Evolutionary conservation across 1,284 basidiomycete species (phyloP), one percentile per base, ranked within the genome.

Genomic region (Austropuccinia psidii): DNA sequence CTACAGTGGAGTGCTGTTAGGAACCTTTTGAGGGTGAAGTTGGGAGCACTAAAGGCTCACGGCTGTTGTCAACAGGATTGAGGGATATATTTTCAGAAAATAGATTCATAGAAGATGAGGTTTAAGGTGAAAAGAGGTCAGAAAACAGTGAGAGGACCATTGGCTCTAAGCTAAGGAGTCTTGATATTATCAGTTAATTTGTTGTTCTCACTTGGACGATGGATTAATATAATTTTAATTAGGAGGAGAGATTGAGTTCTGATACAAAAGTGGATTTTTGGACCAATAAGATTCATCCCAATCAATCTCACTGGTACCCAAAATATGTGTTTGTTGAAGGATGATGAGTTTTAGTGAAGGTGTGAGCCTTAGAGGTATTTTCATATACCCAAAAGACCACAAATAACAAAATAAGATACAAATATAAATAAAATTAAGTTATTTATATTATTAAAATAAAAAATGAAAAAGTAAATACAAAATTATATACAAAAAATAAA

Each of bases 11-110:
- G 7, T 52, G 62, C 66, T 74, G 72, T 31, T 66, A 66, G 37
- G 54, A 60, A 27, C 50, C 61, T 66, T 74, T 73, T 9, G 70
- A 60, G 15, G 72, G 72, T 39, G 72, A 74, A 35, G 45, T 74
- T 17, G 72, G 72, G 24, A 74, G 41, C 8, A 74, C 72, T 21
- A 74, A n/a, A 49, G 72, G 72, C 27, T 74, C 72, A 45, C 72
- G 72, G 47, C 31, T 41, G 37, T 74, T 62, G 39, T 29, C 52
- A 9, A 39, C 47, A 33, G 64, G 17, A 19, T 64, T 49, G 24
- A 21, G 58, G 39, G 45, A 29, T 60, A 24, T 8, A 41, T 24
- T 24, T 67, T 39, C 8, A 49, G 43, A 0, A 50, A 37, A 13
- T 54, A 54, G 65, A 55, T 55, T 0, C 47, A 41, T 47, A 8